A percentile compares a stretch with the other conserved stretches of the same genome.
Conservation (phyloP, 106 monocot genomes). For the Agapanthus africanus region DNA sequence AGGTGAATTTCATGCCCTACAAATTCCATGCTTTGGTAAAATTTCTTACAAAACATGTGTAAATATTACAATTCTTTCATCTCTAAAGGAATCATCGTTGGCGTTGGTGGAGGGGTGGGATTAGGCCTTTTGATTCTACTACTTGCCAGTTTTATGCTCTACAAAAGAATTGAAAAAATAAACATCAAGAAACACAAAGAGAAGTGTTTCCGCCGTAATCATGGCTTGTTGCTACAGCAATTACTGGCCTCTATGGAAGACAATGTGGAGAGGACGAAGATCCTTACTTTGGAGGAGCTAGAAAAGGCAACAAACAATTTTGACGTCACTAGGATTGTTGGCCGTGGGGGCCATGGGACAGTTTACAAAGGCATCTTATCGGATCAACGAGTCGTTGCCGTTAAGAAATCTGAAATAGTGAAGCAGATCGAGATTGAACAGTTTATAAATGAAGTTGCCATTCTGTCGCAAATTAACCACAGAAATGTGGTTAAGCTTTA, state of each 20-base stretch:
- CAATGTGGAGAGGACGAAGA: conserved; percentile 5
- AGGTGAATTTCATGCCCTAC: too few species aligned
- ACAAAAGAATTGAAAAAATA: too few species aligned
- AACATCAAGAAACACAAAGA: too few species aligned
- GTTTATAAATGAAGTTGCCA: conserved; percentile 44
- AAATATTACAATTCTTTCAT: too few species aligned
- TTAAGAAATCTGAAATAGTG: conserved; percentile 37
- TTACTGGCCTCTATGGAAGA: too few species aligned
- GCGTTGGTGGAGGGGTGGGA: too few species aligned
- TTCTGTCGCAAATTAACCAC: conserved; percentile 41
- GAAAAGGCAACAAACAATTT: conserved; percentile 26
- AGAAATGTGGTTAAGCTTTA: conserved; percentile 36
- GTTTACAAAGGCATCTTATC: conserved; percentile 32
- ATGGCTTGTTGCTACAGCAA: conserved; percentile 24
- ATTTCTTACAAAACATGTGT: too few species aligned
- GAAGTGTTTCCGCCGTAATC: too few species aligned
- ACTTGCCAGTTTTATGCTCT: too few species aligned
- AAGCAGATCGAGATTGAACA: conserved; percentile 38
- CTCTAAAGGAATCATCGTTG: too few species aligned
- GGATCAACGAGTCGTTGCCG: conserved; percentile 18
- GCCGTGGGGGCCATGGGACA: conserved; percentile 41
- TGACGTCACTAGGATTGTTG: conserved; percentile 19
- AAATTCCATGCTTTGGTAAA: too few species aligned
- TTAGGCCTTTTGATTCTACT: too few species aligned
- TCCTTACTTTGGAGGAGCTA: conserved; percentile 8